These are phyloP conservation scores for Fusarium sarcochroum DNA, from an alignment of 2,329 filamentous ascomycete genomes.

Conservation along the genomic window DNA sequence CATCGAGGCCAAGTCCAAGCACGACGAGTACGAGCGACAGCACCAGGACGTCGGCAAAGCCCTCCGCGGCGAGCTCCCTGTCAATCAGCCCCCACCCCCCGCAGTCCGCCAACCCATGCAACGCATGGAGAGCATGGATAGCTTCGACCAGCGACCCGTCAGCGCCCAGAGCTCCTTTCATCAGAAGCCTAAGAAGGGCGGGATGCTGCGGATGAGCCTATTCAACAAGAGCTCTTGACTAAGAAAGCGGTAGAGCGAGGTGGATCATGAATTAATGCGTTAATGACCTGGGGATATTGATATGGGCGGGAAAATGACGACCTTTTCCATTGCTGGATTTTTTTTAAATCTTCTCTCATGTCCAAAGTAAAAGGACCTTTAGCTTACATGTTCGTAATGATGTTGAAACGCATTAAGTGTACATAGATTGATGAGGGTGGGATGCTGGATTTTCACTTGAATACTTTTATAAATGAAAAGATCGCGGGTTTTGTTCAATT, in stretches of 20 bases:
- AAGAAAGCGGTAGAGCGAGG: neutral
- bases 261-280: conserved; percentile 37
- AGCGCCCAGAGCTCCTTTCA: conserved; percentile 43
- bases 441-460: neutral
- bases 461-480: neutral
- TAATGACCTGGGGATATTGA: conserved; percentile 30
- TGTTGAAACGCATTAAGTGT: conserved; percentile 19
- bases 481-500: no score
- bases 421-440: conserved; percentile 16
- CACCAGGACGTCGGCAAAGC: conserved; percentile 59
- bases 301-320: conserved; percentile 17
- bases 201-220: conserved; percentile 42
- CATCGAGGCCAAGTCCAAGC: conserved; percentile 59
- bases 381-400: conserved; percentile 30
- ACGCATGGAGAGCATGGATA: conserved; percentile 45
- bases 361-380: conserved; percentile 13
- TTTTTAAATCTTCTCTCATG: neutral
- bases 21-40: conserved; percentile 61
- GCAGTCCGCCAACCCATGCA: conserved; percentile 26
- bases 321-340: conserved; percentile 14
- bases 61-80: conserved; percentile 55
- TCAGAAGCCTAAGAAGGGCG: conserved; percentile 37
- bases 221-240: conserved; percentile 41
- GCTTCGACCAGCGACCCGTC: conserved; percentile 40
- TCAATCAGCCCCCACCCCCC: conserved; percentile 18